Conservation (phyloP, 2,329 filamentous ascomycete genomes). For the Chaetomiaceae sp. region DNA sequence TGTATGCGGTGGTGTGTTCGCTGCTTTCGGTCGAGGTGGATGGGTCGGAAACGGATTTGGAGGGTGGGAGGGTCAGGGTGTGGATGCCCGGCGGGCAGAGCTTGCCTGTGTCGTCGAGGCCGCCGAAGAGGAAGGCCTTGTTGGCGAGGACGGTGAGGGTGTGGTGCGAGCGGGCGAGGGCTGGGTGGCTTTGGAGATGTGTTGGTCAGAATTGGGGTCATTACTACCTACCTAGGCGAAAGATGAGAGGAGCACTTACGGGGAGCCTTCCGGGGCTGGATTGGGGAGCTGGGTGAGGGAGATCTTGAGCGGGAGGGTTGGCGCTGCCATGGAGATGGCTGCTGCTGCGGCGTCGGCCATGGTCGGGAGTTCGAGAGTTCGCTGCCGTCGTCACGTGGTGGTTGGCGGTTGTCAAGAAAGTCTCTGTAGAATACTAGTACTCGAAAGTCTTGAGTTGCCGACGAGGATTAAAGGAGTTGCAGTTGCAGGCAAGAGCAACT, state of each 20-base stretch:
- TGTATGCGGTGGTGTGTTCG: slow-evolving; percentile 30
- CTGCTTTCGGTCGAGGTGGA: neutral
- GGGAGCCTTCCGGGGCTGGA: slow-evolving; percentile 29
- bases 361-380: neutral
- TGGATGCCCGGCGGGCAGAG: slow-evolving; percentile 49
- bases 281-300: slow-evolving; percentile 44
- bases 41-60: neutral
- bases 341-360: slow-evolving; percentile 40
- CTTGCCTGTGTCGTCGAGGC: slow-evolving; percentile 25
- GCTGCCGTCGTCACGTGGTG: no score
- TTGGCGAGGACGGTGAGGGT: slow-evolving; percentile 48
- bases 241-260: slow-evolving; percentile 24
- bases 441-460: no score
- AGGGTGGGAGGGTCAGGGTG: slow-evolving; percentile 44
- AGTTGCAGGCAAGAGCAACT: no score
- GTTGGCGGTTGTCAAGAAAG: no score
- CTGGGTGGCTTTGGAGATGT: slow-evolving; percentile 24
- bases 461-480: no score
- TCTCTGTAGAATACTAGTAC: no score
- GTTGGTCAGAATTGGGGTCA: neutral
- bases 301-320: slow-evolving; percentile 49
- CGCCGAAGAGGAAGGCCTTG: slow-evolving; percentile 35
- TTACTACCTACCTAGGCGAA: no score
- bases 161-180: slow-evolving; percentile 46
- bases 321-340: slow-evolving; percentile 45